Conservation (phyloP, 345 rosid genomes). For the Trapa incisa region DNA sequence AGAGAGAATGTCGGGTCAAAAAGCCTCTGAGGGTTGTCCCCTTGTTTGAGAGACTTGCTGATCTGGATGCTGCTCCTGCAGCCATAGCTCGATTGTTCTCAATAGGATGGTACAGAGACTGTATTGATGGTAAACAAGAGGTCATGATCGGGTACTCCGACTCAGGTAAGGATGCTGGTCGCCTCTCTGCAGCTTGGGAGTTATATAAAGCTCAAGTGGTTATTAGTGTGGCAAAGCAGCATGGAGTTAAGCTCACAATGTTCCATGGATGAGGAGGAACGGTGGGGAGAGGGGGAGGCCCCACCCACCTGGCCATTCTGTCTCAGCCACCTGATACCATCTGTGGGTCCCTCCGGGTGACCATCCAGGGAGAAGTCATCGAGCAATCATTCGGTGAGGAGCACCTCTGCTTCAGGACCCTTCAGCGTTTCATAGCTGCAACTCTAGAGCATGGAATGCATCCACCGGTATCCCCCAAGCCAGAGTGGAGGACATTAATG, state of each 20-base stretch:
- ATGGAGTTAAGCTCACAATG: constrained; percentile 83
- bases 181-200: constrained; percentile 95
- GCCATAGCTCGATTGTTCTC: constrained; percentile 93
- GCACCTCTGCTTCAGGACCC: constrained; percentile 83
- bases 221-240: constrained; percentile 72
- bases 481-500: constrained; percentile 93
- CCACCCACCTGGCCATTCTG: constrained; percentile 90
- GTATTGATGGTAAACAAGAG: constrained; percentile 86
- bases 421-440: constrained; percentile 92
- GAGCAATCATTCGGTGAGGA: constrained; percentile 92
- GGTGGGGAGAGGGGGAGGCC: constrained; percentile 95
- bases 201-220: constrained; percentile 89
- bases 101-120: constrained; percentile 74
- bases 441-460: constrained; percentile 94
- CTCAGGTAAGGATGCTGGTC: constrained; percentile 95
- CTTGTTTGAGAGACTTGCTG: constrained; percentile 86
- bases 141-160: constrained; percentile 98
- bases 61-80: constrained; percentile 89
- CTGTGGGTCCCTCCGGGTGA: constrained; percentile 79
- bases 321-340: constrained; percentile 97
- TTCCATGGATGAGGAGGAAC: constrained; percentile 99
- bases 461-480: constrained; percentile 87
- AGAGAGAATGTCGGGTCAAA: constrained; percentile 77
- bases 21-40: constrained; percentile 88
- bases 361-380: constrained; percentile 94